Evolutionary conservation across 1,139 yeast genomes (phyloP), one percentile per base, ranked within the genome.

Genomic region (Pichia sp.): DNA sequence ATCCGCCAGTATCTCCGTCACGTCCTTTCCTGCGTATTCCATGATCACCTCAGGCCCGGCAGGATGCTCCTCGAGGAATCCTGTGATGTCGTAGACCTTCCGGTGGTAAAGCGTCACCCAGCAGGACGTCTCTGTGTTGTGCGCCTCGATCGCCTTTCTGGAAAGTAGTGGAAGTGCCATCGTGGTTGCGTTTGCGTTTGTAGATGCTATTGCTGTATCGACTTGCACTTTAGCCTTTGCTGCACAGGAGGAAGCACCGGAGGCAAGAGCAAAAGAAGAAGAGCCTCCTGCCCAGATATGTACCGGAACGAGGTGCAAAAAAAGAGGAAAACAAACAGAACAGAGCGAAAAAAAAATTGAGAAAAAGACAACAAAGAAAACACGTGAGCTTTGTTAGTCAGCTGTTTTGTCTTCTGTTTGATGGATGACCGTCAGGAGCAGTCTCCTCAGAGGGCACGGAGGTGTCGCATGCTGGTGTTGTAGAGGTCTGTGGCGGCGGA

Each of bases 1-100:
- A 66, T 89, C 95, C n/a, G 85, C 81, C 81, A 92, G 77, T 49
- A 88, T 82, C 47, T 77, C 79, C 11, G 97, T 87, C 59, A 90
- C 76, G 68, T 93, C 98, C 67, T 84, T 78, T 49, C 97, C 97
- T 13, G 90, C 93, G 67, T 84, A 82, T 4, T 89, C 92, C 54
- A 79, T 64, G 56, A 93, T 80, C 45, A 87, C 67, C 54, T 89
- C 92, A 4, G 80, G 82, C 15, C 97, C 97, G 54, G 88, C 97
- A 0, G 97, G 97, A 69, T 90, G 96, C 63, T 87, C 92, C 42
- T 84, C 85, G 47, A 90, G 67, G 64, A 90, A 93, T 7, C 73
- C 78, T 0, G 93, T 85, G 50, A 92, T 90, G 68, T 93, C 82
- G 68, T 90, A 92, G 45, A 93, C 83, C 65, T 88, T 89, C 65